Conservation (phyloP, 2,329 filamentous ascomycete genomes). For the Talaromyces sp. region DNA sequence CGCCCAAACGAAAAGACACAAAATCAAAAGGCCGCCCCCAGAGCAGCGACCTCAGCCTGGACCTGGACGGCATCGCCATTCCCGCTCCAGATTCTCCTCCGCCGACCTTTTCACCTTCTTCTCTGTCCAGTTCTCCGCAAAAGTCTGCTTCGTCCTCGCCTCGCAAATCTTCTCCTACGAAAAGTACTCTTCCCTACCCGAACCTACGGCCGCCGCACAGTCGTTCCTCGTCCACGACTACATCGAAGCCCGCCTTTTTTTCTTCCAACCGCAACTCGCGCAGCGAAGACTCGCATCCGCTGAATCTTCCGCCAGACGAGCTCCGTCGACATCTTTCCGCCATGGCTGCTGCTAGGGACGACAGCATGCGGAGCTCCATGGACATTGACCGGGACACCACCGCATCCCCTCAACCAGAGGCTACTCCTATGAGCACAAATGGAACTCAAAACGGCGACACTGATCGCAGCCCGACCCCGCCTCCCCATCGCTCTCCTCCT, state of each 20-base stretch:
- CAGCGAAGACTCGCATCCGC: slow-evolving; percentile 74
- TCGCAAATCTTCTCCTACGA: slow-evolving; percentile 23
- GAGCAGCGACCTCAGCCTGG: background rate
- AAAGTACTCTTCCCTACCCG: slow-evolving; percentile 23
- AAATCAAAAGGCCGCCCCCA: background rate
- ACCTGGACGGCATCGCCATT: slow-evolving; percentile 15
- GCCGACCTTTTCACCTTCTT: slow-evolving; percentile 7
- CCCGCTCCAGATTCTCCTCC: slow-evolving; percentile 18
- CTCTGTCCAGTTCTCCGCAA: slow-evolving; percentile 22
- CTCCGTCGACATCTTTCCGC: slow-evolving; percentile 67
- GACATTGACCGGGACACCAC: slow-evolving; percentile 68
- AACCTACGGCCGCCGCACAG: slow-evolving; percentile 25
- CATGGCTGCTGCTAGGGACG: slow-evolving; percentile 48
- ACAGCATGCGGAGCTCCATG: slow-evolving; percentile 62
- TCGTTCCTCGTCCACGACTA: slow-evolving; percentile 33
- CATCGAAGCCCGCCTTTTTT: slow-evolving; percentile 30
- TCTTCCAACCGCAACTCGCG: slow-evolving; percentile 40
- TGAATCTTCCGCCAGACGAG: slow-evolving; percentile 89
- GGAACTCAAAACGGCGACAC: slow-evolving; percentile 30
- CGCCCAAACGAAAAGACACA: slow-evolving; percentile 5
- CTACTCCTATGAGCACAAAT: slow-evolving; percentile 25
- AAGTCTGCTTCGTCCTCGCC: slow-evolving; percentile 24
- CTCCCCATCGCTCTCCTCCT: slow-evolving; percentile 42
- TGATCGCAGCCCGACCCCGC: slow-evolving; percentile 47
- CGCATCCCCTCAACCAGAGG: slow-evolving; percentile 54